Base-by-base conservation (phyloP, 345 rosid species). In the Aurinia saxatilis region DNA sequence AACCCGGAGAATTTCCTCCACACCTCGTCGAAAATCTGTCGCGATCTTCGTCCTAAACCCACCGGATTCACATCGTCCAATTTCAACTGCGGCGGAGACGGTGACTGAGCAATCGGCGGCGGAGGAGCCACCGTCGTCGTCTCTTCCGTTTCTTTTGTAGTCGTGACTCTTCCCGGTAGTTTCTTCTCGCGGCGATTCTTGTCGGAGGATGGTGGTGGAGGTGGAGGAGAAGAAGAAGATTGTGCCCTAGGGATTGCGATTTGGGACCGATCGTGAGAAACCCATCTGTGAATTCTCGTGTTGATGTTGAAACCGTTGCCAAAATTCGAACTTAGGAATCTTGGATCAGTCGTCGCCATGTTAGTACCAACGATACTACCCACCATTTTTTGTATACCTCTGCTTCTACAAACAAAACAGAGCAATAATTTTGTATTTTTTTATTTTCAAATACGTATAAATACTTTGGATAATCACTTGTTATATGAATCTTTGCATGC, bases 1-100 rank as follows among this genome's bases (percentile, higher is more conserved):
- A 92, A 75, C 10, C 93, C 95, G 8, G 96, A 92, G 79, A 92
- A 92, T 76, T 92, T 92, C 60, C 95, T 77, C 98, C 98, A 92
- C 10, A 88, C 96, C 71, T 86, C 91, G 61, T 89, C 95, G 63
- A 92, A 92, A 25, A 92, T 74, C 79, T 89, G 96, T 52, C 96
- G 69, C 9, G 96, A 89, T 69, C 82, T 80, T 68, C 96, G 79
- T 18, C 96, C 98, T 7, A 92, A 64, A 0, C 93, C 96, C 21
- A 92, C 96, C 0, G 96, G 96, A 65, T 92, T 91, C 44, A 91
- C 96, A 46, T 85, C 96, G 16, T 84, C 96, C 36, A 91, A 62
- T 52, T 81, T 84, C 35, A 91, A 65, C 5, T 71, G 76, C 73
- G 81, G 70, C 29, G 79, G 62, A 35, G 66, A 51, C 49, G 67